Evolutionary conservation across 352 stramenopile genomes (phyloP).

Genomic region (Phytophthora citricola): DNA sequence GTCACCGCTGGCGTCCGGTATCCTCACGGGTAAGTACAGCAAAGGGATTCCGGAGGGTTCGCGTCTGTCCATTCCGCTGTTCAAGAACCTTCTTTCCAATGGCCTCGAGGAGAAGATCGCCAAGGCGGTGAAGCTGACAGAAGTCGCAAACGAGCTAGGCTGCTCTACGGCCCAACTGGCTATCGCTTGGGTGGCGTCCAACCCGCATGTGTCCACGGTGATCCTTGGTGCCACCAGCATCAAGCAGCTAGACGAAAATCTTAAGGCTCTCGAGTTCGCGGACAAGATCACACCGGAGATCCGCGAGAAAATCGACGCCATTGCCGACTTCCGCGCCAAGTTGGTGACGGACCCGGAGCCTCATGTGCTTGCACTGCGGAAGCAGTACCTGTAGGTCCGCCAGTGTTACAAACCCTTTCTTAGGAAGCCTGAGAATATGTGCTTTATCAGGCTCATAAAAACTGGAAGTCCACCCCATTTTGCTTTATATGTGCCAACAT

Average conservation of each 20-base stretch:
- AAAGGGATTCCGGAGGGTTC: slow-evolving; percentile 58
- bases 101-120: slow-evolving; percentile 48
- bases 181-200: slow-evolving; percentile 55
- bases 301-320: slow-evolving; percentile 58
- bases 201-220: slow-evolving; percentile 66
- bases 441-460: neutral
- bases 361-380: slow-evolving; percentile 31
- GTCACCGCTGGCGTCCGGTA: slow-evolving; percentile 64
- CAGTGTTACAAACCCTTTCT: neutral
- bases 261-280: slow-evolving; percentile 51
- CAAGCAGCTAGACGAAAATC: slow-evolving; percentile 70
- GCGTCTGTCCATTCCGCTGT: slow-evolving; percentile 48
- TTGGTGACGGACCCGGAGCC: slow-evolving; percentile 31
- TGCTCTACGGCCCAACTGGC: slow-evolving; percentile 57
- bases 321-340: slow-evolving; percentile 49
- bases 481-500: no score
- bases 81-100: slow-evolving; percentile 51
- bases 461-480: no score
- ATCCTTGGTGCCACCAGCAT: slow-evolving; percentile 67
- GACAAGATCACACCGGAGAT: slow-evolving; percentile 65
- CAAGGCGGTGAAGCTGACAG: slow-evolving; percentile 44
- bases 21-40: slow-evolving; percentile 83
- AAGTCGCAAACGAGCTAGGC: slow-evolving; percentile 65
- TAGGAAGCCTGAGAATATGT: slow-evolving; percentile 2
- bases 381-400: slow-evolving; percentile 27